Conservation (phyloP, 31 red algal species). For the Pterothamnion heteromorphum region DNA sequence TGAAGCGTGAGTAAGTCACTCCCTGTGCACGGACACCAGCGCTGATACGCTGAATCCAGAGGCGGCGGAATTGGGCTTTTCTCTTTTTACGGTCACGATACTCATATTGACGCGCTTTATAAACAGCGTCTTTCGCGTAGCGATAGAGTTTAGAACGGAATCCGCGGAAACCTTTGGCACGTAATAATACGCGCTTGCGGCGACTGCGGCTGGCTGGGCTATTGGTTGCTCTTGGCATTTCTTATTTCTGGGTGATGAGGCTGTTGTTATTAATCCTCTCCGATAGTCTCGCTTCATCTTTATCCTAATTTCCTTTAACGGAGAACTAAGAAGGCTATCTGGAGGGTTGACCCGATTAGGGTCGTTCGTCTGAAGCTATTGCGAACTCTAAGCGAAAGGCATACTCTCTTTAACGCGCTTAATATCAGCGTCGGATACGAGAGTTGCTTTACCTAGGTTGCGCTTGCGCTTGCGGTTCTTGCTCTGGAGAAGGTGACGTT, state of each 20-base stretch:
- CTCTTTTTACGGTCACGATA: neutral
- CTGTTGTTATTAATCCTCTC: neutral
- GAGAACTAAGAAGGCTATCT: no score
- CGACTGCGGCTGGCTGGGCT: neutral
- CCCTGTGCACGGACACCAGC: neutral
- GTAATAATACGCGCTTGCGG: neutral
- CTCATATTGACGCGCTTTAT: neutral
- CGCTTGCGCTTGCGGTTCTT: neutral
- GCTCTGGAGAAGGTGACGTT: neutral
- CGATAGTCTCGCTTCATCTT: neutral
- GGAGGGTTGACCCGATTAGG: no score
- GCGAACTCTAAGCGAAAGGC: neutral
- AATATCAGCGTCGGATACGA: neutral
- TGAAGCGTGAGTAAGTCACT: neutral
- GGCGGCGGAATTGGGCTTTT: neutral
- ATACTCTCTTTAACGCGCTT: neutral
- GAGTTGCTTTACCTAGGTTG: neutral
- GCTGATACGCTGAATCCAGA: neutral
- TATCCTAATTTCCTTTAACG: neutral
- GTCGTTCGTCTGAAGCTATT: no score
- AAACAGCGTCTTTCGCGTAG: neutral
- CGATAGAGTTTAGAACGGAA: neutral
- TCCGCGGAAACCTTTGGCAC: neutral
- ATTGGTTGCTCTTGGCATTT: constrained; percentile 1
- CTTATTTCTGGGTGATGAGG: neutral